A percentile compares a stretch with the other conserved stretches of the same genome.
These are phyloP conservation scores for Nakataea oryzae DNA, from an alignment of 2,329 filamentous ascomycete species.

Conservation along the genomic window DNA sequence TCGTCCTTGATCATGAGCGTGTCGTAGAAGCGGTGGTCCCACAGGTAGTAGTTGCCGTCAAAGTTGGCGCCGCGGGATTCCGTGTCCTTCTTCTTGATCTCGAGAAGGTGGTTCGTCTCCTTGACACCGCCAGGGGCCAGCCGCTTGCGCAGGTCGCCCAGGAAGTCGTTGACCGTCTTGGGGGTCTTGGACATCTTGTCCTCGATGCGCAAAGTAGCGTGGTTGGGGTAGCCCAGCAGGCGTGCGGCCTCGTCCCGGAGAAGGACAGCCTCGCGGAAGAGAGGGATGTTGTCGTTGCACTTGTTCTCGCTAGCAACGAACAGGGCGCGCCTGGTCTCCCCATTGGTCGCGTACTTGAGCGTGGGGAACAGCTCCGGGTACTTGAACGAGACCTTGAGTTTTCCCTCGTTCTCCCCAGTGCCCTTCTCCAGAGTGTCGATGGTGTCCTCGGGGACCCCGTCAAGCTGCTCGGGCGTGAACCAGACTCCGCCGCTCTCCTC, in stretches of 20 bases:
- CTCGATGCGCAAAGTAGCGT: slow-evolving; percentile 66
- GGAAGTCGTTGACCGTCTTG: slow-evolving; percentile 61
- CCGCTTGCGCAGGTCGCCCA: slow-evolving; percentile 57
- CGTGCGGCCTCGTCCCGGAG: slow-evolving; percentile 71
- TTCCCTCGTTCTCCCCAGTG: slow-evolving; percentile 57
- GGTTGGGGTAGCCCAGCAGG: slow-evolving; percentile 65
- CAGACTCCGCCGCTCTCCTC: slow-evolving; percentile 75
- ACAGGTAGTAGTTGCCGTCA: slow-evolving; percentile 68
- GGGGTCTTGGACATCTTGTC: slow-evolving; percentile 80
- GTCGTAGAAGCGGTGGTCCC: slow-evolving; percentile 75
- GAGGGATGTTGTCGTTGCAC: slow-evolving; percentile 22
- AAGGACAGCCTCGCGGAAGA: slow-evolving; percentile 66
- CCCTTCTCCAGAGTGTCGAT: slow-evolving; percentile 60
- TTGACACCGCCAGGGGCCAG: slow-evolving; percentile 59
- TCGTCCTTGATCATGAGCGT: slow-evolving; percentile 72
- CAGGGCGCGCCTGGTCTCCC: slow-evolving; percentile 57
- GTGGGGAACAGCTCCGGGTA: slow-evolving; percentile 73
- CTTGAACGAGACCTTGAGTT: slow-evolving; percentile 69
- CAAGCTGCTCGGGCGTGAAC: slow-evolving; percentile 64
- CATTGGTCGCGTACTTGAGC: slow-evolving; percentile 64
- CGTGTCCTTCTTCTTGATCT: slow-evolving; percentile 63
- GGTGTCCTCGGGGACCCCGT: slow-evolving; percentile 65
- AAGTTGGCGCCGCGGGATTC: slow-evolving; percentile 45
- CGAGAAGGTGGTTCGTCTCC: slow-evolving; percentile 60
- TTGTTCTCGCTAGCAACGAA: slow-evolving; percentile 75